Evolutionary conservation across 257 asterid genomes (phyloP), one percentile per base, ranked within the genome.

Genomic region (Solanum tacnaense): DNA sequence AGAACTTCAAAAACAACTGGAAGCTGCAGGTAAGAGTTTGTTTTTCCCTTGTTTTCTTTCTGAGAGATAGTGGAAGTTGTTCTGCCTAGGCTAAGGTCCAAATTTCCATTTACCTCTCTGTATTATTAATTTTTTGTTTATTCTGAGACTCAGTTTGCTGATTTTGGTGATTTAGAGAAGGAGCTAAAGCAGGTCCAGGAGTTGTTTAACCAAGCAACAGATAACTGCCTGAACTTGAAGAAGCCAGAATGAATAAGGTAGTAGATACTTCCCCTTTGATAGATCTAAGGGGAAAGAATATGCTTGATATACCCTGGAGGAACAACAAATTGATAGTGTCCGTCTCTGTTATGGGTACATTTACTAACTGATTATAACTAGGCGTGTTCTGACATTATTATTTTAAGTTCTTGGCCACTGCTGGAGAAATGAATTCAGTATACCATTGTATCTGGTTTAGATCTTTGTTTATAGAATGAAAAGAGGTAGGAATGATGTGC

Each of bases 1-100:
- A 89, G 99, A 96, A 90, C 96, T 97, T 56, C 98, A 96, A 83
- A 95, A 93, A 92, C 99, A 97, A 88, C 92, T 95, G 62, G 98
- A 97, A 91, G 96, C 98, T 89, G 98, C 98, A 90, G 99, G 99
- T 93, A 89, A 49, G 87, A 88, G 41, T 46, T 27, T 27, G 27
- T 12, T 76, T 76, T 76, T 18, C 58, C 23, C 29, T 21, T 75
- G 83, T 29, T 81, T 78, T 81, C 85, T 21, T 46, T 7, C 35
- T 27, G 25, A 78, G 25, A 41, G 68, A 81, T 81, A 0, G 20
- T 46, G 39, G 12, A 44, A 27, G 65, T 46, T 27, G 67, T 25
- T 79, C 38, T 79, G 31, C 0, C 49, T 79, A 46, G 10, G 65
- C 67, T 81, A 46, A 46, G 68, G 85, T 81, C 68, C 39, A 46